These are phyloP conservation scores for Russula griseocarnosa DNA, from an alignment of 768 basidiomycete genomes.

Conservation along the genomic window DNA sequence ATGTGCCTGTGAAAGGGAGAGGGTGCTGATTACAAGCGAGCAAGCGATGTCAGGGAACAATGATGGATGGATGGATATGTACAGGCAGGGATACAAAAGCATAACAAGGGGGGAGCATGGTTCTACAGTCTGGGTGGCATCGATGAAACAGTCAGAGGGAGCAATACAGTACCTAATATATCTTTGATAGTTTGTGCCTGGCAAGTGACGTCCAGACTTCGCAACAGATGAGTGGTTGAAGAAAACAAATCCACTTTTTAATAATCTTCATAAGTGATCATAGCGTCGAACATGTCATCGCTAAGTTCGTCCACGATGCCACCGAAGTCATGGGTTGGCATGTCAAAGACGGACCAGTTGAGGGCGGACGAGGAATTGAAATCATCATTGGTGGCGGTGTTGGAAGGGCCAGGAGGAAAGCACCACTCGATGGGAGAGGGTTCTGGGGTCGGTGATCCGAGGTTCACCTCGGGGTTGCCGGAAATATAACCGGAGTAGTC, in stretches of 20 bases:
- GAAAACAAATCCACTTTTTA: conserved; percentile 4
- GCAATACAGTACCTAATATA: not conserved
- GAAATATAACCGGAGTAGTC: conserved; percentile 18
- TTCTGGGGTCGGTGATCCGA: conserved; percentile 2
- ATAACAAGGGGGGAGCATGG: not conserved
- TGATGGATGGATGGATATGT: conserved; percentile 7
- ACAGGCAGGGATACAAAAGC: not conserved
- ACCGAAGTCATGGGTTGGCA: conserved; percentile 9
- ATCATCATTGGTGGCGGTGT: not conserved
- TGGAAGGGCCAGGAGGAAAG: conserved; percentile 3
- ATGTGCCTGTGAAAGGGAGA: not conserved
- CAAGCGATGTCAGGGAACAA: conserved; percentile 13
- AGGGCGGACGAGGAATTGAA: conserved; percentile 1
- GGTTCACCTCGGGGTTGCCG: conserved; percentile 18
- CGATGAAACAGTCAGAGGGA: conserved; percentile 3
- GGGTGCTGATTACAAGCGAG: conserved; percentile 12
- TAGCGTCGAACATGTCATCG: conserved; percentile 1
- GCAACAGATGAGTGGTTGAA: not conserved
- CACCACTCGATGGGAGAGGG: not conserved
- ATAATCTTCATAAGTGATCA: conserved; percentile 16
- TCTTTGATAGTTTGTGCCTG: not conserved
- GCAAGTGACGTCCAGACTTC: not conserved
- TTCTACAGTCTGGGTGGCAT: conserved; percentile 8
- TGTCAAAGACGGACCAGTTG: conserved; percentile 2
- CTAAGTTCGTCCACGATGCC: not conserved